Base-by-base conservation (phyloP, 148 eudicot genomes). In the Rhododendron molle region DNA sequence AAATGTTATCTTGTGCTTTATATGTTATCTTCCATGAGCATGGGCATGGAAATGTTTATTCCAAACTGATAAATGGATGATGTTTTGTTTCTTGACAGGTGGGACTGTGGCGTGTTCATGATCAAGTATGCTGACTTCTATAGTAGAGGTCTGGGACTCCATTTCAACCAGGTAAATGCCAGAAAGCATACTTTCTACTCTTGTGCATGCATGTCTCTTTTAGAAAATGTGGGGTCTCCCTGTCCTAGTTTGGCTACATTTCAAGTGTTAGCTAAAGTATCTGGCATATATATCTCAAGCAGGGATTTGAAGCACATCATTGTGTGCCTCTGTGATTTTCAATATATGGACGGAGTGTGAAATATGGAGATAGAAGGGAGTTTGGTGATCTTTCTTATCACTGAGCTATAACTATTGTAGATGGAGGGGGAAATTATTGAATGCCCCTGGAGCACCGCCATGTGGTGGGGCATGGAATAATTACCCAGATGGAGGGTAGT, bases 31-130 rank as follows among this genome's bases (percentile, higher is more conserved):
- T 60, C 43, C 60, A 47, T 71, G n/a, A n/a, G 62, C 62, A 10
- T n/a, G n/a, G n/a, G n/a, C 44, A 44, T 34, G 85, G 69, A 65
- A 56, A 77, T 43, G 9, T 43, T 78, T 85, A 18, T 50, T 50
- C 15, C 46, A 2, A 82, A 49, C 30, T 46, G 56, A 36, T 83
- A 60, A 52, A 85, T 79, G 52, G 18, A 60, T 88, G 69, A 58
- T 56, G 12, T 60, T 82, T 56, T 84, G 49, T 32, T 86, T 54
- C 82, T 87, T 40, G 84, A 85, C 92, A 97, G 99, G 91, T 97
- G 36, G 67, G 99, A 97, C 86, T 97, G 99, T 88, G 99, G 99
- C 69, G 86, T 97, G 88, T 97, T 97, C 89, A 97, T 97, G 98
- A 86, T 97, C 88, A 97, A 97, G 85, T 97, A 97, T 89, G 91